Evolutionary conservation across 75 land plant genomes (phyloP).

Genomic region (Gnetum montanum): DNA sequence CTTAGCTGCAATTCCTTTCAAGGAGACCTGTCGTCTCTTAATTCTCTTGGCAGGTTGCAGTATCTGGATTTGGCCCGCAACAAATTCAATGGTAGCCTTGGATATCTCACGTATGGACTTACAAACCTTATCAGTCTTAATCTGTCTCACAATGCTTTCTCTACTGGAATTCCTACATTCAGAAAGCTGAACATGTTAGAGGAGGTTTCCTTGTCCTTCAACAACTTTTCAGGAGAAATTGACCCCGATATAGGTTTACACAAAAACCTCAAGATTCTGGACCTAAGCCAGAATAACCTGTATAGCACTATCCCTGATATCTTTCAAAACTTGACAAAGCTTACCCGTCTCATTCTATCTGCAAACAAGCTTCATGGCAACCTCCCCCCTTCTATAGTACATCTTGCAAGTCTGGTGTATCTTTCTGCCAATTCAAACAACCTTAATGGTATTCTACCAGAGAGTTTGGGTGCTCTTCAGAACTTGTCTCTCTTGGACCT

Average conservation of each 20-base stretch:
- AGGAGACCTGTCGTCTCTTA: not conserved
- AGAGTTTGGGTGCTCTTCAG: not conserved
- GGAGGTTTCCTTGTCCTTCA: not conserved
- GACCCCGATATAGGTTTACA: not conserved
- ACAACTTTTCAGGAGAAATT: not conserved
- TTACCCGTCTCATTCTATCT: not conserved
- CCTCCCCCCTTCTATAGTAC: not conserved
- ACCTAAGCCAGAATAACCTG: conserved; percentile 1
- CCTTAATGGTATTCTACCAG: not conserved
- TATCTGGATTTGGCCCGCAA: not conserved
- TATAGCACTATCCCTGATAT: not conserved
- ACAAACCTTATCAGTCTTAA: not conserved
- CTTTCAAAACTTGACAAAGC: not conserved
- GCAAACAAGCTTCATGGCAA: not conserved
- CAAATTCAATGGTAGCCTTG: not conserved
- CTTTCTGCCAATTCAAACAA: not conserved
- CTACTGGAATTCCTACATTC: not conserved
- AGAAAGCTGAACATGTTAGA: not conserved
- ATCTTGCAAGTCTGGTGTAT: not conserved
- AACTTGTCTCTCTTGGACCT: not conserved
- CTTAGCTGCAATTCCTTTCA: no score
- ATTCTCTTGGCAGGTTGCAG: not conserved
- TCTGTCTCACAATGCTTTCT: not conserved
- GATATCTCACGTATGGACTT: not conserved
- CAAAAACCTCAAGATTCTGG: not conserved